phyloP scores from a whole-genome alignment of 495 filamentous ascomycete species.

The Patellaria atrata region DNA sequence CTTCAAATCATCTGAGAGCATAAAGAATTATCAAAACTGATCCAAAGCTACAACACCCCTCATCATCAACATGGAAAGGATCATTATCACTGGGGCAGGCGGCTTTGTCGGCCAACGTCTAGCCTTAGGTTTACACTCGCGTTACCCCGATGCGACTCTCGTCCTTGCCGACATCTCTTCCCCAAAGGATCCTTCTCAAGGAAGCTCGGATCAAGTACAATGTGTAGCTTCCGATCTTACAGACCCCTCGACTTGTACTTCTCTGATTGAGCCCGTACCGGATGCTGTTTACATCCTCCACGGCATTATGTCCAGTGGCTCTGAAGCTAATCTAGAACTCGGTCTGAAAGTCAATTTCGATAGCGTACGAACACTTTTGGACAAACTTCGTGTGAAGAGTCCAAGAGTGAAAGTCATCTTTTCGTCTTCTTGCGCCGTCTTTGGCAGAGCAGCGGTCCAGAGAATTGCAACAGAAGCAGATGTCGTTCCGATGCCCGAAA shows the following conservation, averaged over 20 bases:
- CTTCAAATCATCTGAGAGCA: no score
- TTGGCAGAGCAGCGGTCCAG: constrained; percentile 13
- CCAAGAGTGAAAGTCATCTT: constrained; percentile 19
- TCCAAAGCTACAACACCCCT: no score
- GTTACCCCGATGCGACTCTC: constrained; percentile 7
- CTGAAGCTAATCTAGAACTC: constrained; percentile 18
- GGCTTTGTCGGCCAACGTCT: constrained; percentile 20
- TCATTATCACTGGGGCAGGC: constrained; percentile 17
- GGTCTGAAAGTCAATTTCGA: constrained; percentile 20
- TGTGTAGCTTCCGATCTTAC: constrained; percentile 16
- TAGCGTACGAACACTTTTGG: constrained; percentile 15
- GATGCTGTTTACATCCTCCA: constrained; percentile 19
- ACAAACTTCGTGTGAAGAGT: constrained; percentile 8
- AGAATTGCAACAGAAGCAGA: constrained; percentile 13
- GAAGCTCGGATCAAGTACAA: constrained; percentile 8
- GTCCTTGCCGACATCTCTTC: constrained; percentile 15
- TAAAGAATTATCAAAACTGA: no score
- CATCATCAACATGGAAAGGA: constrained; percentile 6
- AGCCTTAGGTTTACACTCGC: constrained; percentile 10
- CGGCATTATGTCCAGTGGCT: constrained; percentile 18
- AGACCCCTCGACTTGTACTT: constrained; percentile 5
- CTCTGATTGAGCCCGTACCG: constrained; percentile 5
- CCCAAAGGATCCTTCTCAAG: constrained; percentile 9
- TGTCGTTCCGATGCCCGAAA: constrained; percentile 17
- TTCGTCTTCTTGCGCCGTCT: constrained; percentile 16